These are phyloP conservation scores for Bipolaris sorokiniana DNA, from an alignment of 2,329 filamentous ascomycete species.

Conservation along the genomic window DNA sequence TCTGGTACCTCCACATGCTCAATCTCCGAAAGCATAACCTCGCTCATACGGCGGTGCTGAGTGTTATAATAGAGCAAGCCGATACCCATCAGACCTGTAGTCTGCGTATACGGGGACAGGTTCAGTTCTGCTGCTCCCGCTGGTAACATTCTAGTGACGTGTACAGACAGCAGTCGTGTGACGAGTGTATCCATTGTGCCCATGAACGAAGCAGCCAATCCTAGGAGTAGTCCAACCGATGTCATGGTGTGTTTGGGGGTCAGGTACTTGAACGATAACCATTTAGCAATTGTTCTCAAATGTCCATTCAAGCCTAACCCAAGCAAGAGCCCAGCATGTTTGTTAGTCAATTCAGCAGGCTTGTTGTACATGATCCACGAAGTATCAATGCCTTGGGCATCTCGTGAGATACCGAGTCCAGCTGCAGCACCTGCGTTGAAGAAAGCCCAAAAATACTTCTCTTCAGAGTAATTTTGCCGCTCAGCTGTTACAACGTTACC, in stretches of 20 bases:
- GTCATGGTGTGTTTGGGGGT: constrained; percentile 99
- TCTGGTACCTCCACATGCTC: constrained; percentile 86
- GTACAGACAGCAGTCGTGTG: constrained; percentile 89
- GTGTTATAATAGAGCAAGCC: constrained; percentile 92
- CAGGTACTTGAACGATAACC: constrained; percentile 99
- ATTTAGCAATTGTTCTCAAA: constrained; percentile 91
- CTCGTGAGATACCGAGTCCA: constrained; percentile 85
- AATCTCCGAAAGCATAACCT: constrained; percentile 98
- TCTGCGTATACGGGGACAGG: constrained; percentile 89
- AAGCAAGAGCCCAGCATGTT: constrained; percentile 93
- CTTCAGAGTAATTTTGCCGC: constrained; percentile 84
- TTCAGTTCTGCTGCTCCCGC: constrained; percentile 93
- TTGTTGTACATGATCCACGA: constrained; percentile 99
- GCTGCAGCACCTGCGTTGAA: constrained; percentile 97
- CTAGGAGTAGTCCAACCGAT: constrained; percentile 91
- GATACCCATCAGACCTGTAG: constrained; percentile 96
- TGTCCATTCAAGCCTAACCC: constrained; percentile 94
- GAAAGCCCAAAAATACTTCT: constrained; percentile 98
- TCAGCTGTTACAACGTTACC: constrained; percentile 95
- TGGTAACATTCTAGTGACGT: constrained; percentile 93
- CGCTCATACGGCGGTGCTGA: constrained; percentile 97
- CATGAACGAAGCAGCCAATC: constrained; percentile 89
- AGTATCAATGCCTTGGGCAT: constrained; percentile 92
- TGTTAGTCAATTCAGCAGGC: constrained; percentile 86
- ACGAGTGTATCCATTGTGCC: constrained; percentile 98